phyloP scores from a whole-genome alignment of 169 alveolate species.

The Theileria equi region DNA sequence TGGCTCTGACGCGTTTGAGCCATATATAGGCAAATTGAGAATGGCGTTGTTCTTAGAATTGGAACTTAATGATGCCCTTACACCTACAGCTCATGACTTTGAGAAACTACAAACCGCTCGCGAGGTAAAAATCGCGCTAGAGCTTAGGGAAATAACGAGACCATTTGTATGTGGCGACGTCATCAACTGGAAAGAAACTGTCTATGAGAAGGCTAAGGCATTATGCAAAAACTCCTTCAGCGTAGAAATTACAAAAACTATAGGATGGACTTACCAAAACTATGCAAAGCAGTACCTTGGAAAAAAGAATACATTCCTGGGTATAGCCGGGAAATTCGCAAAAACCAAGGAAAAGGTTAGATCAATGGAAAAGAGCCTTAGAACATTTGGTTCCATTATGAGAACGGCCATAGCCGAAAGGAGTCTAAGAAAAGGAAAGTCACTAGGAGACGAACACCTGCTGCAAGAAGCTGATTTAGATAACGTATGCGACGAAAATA shows the following conservation, averaged over 20 bases:
- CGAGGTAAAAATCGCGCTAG: conserved; percentile 79
- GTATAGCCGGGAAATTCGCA: conserved; percentile 80
- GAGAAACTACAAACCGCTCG: conserved; percentile 75
- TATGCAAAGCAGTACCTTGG: conserved; percentile 84
- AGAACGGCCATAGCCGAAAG: conserved; percentile 79
- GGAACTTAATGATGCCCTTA: conserved; percentile 52
- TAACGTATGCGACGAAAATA: conserved; percentile 76
- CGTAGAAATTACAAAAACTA: conserved; percentile 81
- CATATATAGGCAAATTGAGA: conserved; percentile 82
- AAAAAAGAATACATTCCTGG: conserved; percentile 78
- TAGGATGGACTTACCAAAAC: conserved; percentile 88
- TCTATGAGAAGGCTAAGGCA: conserved; percentile 69
- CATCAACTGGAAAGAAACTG: conserved; percentile 69
- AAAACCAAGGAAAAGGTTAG: conserved; percentile 79
- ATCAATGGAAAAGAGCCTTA: conserved; percentile 73
- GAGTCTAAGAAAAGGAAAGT: conserved; percentile 61
- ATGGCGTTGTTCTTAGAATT: conserved; percentile 81
- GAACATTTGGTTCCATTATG: conserved; percentile 73
- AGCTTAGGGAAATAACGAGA: conserved; percentile 74
- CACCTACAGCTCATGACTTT: conserved; percentile 53
- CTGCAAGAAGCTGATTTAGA: conserved; percentile 69
- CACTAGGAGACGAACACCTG: conserved; percentile 42
- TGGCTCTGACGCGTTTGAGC: conserved; percentile 86
- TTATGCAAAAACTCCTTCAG: conserved; percentile 83
- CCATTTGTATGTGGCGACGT: conserved; percentile 75